These are phyloP conservation scores for Hypoxylon rubiginosum DNA, from an alignment of 2,329 filamentous ascomycete species.

Conservation along the genomic window DNA sequence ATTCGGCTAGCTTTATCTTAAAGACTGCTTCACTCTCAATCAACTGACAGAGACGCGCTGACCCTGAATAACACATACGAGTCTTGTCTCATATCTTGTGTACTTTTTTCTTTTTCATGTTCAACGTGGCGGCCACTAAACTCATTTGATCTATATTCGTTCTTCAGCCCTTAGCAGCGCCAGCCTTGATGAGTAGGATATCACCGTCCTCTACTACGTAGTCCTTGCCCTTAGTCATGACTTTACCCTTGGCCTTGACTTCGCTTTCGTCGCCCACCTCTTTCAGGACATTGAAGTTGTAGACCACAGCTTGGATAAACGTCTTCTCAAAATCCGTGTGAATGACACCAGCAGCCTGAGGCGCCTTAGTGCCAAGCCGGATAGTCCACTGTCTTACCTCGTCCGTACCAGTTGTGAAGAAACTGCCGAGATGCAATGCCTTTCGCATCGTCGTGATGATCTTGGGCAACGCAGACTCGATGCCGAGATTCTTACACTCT, in stretches of 20 bases:
- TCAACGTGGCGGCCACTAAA: conserved; percentile 10
- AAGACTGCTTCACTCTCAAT: neutral
- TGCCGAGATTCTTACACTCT: conserved; percentile 89
- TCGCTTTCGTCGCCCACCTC: conserved; percentile 90
- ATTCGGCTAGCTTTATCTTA: neutral
- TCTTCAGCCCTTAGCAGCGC: conserved; percentile 78
- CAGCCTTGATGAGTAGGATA: conserved; percentile 89
- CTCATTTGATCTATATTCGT: conserved; percentile 30
- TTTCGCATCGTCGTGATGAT: conserved; percentile 94
- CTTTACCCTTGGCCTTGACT: conserved; percentile 93
- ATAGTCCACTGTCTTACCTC: conserved; percentile 99
- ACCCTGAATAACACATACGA: neutral
- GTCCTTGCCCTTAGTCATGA: conserved; percentile 99
- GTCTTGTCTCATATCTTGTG: conserved; percentile 8
- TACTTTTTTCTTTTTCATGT: conserved; percentile 28
- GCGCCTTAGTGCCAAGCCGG: conserved; percentile 95
- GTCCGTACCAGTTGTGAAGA: conserved; percentile 96
- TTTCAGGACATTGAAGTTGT: conserved; percentile 85
- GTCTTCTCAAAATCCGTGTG: conserved; percentile 99
- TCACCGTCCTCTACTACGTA: conserved; percentile 90
- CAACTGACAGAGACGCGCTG: neutral
- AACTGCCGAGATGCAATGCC: conserved; percentile 88
- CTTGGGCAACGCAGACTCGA: conserved; percentile 92
- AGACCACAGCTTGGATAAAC: conserved; percentile 96
- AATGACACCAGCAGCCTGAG: conserved; percentile 96